Conservation (phyloP, 306 rosid species). For the Boehmeria nivea region DNA sequence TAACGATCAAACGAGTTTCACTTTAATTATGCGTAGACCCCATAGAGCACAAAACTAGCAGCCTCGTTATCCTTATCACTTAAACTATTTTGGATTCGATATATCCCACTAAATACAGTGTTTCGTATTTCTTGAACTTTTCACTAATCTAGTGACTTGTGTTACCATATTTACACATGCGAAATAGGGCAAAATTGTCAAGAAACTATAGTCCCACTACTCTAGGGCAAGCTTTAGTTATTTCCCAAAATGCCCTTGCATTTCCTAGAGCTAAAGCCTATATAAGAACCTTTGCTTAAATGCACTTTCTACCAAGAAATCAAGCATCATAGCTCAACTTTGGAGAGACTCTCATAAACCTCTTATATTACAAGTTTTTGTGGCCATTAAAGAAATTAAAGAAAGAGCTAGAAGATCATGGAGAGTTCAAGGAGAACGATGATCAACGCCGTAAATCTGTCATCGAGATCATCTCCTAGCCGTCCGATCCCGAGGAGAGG, state of each 20-base stretch:
- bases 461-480: conserved; percentile 17
- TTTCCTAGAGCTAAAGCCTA: not conserved
- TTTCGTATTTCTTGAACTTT: too few species aligned
- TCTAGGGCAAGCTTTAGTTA: too few species aligned
- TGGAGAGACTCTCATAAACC: not conserved
- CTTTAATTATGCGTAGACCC: too few species aligned
- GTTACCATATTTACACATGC: not conserved
- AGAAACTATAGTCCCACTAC: not conserved
- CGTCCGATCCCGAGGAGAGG: too few species aligned
- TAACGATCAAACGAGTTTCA: too few species aligned
- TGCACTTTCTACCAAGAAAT: not conserved
- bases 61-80: too few species aligned
- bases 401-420: conserved; percentile 8
- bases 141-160: too few species aligned
- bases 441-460: conserved; percentile 26
- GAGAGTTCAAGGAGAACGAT: conserved; percentile 26
- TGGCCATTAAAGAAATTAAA: not conserved
- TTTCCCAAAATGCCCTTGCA: not conserved
- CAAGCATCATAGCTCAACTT: not conserved
- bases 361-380: not conserved
- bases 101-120: too few species aligned
- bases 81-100: too few species aligned
- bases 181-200: conserved; percentile 9
- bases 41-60: too few species aligned
- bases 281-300: not conserved